These are phyloP conservation scores for Paramecium pentaurelia DNA, from an alignment of 73 alveolate species.

Conservation along the genomic window DNA sequence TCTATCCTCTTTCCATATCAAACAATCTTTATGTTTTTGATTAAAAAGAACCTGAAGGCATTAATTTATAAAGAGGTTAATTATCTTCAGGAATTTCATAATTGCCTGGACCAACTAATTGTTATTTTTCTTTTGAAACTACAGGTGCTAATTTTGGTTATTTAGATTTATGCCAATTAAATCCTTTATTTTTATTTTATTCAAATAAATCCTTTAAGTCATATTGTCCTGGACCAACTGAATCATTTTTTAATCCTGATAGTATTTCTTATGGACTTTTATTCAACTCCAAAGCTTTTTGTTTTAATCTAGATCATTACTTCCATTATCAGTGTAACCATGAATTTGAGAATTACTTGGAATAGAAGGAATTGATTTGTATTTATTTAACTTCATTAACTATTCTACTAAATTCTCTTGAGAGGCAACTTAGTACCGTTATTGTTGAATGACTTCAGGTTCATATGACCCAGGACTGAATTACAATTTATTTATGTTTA, in stretches of 20 bases:
- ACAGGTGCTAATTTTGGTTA: conserved; percentile 15
- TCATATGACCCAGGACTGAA: conserved; percentile 44
- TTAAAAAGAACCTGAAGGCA: conserved; percentile 44
- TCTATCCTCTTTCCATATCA: conserved; percentile 27
- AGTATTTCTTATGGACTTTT: not conserved
- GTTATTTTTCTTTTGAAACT: not conserved
- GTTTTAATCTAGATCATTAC: not conserved
- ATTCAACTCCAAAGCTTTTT: not conserved
- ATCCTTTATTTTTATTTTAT: conserved; percentile 35
- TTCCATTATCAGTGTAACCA: conserved; percentile 47
- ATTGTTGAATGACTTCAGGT: not conserved
- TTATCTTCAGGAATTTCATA: not conserved
- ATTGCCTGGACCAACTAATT: conserved; percentile 57
- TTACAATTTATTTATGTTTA: not conserved
- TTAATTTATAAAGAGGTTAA: not conserved
- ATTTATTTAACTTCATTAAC: not conserved
- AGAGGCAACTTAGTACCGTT: not conserved
- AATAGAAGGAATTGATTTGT: conserved; percentile 40
- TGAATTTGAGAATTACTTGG: not conserved
- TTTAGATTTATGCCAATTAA: conserved; percentile 42
- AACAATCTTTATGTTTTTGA: conserved; percentile 53
- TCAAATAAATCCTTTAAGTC: not conserved
- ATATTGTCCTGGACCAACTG: conserved; percentile 43
- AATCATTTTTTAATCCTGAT: not conserved
- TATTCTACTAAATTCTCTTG: conserved; percentile 2